Evolutionary conservation across 2,329 filamentous ascomycete genomes (phyloP).

Genomic region (Zymoseptoria ardabiliae): DNA sequence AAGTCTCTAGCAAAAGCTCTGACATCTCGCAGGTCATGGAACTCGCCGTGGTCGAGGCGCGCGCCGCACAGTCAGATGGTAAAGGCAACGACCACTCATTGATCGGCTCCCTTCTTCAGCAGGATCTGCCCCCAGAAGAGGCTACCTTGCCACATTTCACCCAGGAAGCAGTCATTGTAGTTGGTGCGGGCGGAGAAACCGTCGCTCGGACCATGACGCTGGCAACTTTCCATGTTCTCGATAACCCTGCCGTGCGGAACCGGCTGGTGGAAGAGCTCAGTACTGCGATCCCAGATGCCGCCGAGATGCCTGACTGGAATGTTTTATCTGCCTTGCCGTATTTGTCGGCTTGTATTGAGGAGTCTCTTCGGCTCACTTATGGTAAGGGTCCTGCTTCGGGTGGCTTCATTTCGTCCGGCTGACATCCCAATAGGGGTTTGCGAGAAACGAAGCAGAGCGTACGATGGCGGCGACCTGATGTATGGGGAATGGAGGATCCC

Average conservation of each 20-base stretch:
- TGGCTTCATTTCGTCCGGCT: background rate
- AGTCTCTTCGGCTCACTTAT: conserved; percentile 15
- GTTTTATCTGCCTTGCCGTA: conserved; percentile 13
- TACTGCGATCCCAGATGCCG: conserved; percentile 8
- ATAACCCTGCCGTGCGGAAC: conserved; percentile 27
- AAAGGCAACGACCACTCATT: conserved; percentile 3
- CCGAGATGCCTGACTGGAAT: conserved; percentile 3
- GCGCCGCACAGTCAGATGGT: background rate
- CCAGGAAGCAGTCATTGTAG: conserved; percentile 39
- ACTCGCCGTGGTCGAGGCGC: background rate
- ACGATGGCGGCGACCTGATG: conserved; percentile 6
- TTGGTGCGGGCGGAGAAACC: conserved; percentile 43
- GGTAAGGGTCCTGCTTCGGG: conserved; percentile 5
- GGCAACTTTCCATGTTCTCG: conserved; percentile 36
- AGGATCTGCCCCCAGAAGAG: conserved; percentile 22
- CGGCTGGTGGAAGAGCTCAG: conserved; percentile 35
- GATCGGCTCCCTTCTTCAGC: conserved; percentile 7
- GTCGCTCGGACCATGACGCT: conserved; percentile 36
- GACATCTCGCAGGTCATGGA: conserved; percentile 2
- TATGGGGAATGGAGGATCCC: conserved; percentile 13
- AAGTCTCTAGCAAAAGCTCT: background rate
- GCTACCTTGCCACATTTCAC: conserved; percentile 29
- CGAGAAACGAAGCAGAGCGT: conserved; percentile 2
- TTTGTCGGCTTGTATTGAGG: conserved; percentile 10
- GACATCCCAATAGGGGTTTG: background rate